Percentiles rank a stretch among this genome's conserved stretches.
These are phyloP conservation scores for Puccinia coronata DNA, from an alignment of 1,284 basidiomycete genomes.

Conservation along the genomic window DNA sequence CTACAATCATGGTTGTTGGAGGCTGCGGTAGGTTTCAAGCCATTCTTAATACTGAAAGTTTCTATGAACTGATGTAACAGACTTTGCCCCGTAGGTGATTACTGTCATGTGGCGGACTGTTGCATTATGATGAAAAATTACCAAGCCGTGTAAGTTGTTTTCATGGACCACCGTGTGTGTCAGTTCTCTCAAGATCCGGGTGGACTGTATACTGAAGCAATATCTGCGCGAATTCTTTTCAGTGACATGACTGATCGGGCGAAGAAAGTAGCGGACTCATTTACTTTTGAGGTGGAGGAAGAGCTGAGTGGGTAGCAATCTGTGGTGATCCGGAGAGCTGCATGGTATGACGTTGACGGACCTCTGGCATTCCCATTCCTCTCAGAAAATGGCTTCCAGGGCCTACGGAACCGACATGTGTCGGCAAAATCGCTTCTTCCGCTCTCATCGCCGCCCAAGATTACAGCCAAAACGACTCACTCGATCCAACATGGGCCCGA, in stretches of 20 bases:
- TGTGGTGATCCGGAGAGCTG: background rate
- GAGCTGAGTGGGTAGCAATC: slow-evolving; percentile 25
- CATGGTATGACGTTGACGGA: background rate
- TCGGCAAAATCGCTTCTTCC: slow-evolving; percentile 32
- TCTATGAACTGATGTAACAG: background rate
- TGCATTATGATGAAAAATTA: slow-evolving; percentile 48
- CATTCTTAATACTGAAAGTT: background rate
- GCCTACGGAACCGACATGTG: slow-evolving; percentile 15
- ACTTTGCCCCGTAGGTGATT: slow-evolving; percentile 24
- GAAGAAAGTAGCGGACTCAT: slow-evolving; percentile 40
- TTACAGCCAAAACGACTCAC: slow-evolving; percentile 17
- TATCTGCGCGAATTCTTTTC: background rate
- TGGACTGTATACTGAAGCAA: background rate
- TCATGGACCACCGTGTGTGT: background rate
- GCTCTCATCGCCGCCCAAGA: slow-evolving; percentile 24
- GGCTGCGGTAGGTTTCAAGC: slow-evolving; percentile 39
- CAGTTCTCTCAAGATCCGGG: background rate
- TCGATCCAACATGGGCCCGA: slow-evolving; percentile 41
- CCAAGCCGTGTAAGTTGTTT: slow-evolving; percentile 31
- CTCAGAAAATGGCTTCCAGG: slow-evolving; percentile 1
- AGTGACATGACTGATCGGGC: slow-evolving; percentile 41
- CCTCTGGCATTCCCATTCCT: background rate
- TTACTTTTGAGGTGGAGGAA: slow-evolving; percentile 30
- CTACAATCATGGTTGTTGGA: slow-evolving; percentile 48
- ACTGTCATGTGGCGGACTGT: slow-evolving; percentile 44